Conservation (phyloP, 116 monocot genomes). For the Papilionanthe hybrid region DNA sequence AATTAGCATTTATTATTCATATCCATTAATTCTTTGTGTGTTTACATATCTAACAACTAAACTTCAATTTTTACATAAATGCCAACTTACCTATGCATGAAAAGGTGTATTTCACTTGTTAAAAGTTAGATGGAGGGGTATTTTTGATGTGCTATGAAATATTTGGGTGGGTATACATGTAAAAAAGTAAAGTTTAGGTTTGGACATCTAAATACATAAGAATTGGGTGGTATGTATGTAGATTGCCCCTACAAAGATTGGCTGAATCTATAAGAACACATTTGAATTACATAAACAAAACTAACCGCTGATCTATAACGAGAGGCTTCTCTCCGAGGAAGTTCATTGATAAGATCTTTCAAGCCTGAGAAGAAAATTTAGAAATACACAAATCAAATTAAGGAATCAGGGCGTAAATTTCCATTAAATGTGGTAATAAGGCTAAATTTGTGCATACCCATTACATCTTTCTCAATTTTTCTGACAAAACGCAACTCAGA, state of each 20-base stretch:
- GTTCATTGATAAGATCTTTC: slow-evolving; percentile 31
- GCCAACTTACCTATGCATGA: no score
- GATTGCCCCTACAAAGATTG: no score
- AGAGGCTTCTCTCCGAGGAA: slow-evolving; percentile 49
- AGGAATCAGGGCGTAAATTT: background rate
- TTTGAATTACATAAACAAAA: background rate
- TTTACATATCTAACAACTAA: no score
- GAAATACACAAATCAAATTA: background rate
- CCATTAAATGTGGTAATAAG: background rate
- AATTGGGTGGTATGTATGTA: no score
- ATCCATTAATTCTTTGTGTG: no score
- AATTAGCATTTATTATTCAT: no score
- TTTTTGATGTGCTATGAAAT: no score
- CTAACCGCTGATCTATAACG: slow-evolving; percentile 33
- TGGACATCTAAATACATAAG: no score
- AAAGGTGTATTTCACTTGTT: no score
- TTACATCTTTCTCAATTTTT: slow-evolving; percentile 33
- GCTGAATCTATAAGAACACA: background rate
- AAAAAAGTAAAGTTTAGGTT: no score
- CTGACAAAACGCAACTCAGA: slow-evolving; percentile 23
- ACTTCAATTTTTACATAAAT: no score
- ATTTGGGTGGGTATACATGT: no score
- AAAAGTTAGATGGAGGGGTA: background rate
- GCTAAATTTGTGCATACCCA: slow-evolving; percentile 20
- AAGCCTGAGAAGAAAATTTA: slow-evolving; percentile 23